These are phyloP conservation scores for Neohortaea acidophila DNA, from an alignment of 495 filamentous ascomycete species.

Conservation along the genomic window DNA sequence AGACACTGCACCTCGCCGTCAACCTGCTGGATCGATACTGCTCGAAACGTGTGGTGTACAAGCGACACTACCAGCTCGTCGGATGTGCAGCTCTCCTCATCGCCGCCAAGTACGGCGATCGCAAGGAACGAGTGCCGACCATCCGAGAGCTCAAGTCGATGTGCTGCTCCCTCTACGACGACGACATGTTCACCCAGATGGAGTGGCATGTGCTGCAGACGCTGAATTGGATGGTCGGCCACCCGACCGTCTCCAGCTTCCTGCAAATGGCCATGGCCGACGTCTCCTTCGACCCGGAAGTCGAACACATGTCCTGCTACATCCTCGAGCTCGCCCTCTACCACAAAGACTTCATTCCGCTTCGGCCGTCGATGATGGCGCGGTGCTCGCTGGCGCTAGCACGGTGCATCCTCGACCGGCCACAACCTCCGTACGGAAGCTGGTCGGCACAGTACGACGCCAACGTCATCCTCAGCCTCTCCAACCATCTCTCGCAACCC, in stretches of 20 bases:
- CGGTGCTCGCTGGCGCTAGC: constrained; percentile 73
- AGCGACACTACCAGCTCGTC: constrained; percentile 95
- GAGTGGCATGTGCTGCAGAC: constrained; percentile 99
- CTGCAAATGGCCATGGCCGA: constrained; percentile 58
- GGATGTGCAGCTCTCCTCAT: constrained; percentile 93
- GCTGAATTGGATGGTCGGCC: constrained; percentile 89
- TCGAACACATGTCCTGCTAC: constrained; percentile 89
- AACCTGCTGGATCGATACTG: constrained; percentile 97
- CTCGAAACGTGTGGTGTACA: constrained; percentile 95
- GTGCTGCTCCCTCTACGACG: constrained; percentile 97
- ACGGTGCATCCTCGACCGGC: constrained; percentile 67
- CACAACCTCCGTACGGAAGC: constrained; percentile 55
- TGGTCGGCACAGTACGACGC: constrained; percentile 75
- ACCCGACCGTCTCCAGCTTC: constrained; percentile 89
- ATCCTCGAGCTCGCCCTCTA: constrained; percentile 88
- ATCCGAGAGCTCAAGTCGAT: constrained; percentile 94
- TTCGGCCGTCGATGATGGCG: constrained; percentile 77
- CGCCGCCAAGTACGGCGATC: constrained; percentile 95
- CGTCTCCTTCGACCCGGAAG: constrained; percentile 53
- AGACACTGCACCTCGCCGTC: constrained; percentile 87
- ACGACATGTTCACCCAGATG: constrained; percentile 99
- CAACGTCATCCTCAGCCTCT: constrained; percentile 61
- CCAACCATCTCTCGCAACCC: constrained; percentile 73
- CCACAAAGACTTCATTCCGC: constrained; percentile 89
- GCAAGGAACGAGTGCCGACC: constrained; percentile 90